Percentiles rank a stretch among this genome's conserved stretches.
These are phyloP conservation scores for Diplodia scrobiculata DNA, from an alignment of 2,329 filamentous ascomycete species.

Conservation along the genomic window DNA sequence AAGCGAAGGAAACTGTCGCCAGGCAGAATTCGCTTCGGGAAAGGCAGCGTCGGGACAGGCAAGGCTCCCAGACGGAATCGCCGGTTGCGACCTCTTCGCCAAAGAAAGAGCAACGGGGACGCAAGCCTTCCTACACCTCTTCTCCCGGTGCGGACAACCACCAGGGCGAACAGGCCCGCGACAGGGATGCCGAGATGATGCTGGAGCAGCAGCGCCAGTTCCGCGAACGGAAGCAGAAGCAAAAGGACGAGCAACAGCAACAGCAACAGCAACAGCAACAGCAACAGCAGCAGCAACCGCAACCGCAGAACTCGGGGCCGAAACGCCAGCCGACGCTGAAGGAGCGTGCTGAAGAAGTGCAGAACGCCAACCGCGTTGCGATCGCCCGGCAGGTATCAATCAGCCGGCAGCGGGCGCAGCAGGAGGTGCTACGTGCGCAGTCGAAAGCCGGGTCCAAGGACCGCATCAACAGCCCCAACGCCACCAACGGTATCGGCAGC, in stretches of 20 bases:
- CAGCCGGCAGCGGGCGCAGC: slow-evolving; percentile 26
- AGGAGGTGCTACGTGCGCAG: slow-evolving; percentile 25
- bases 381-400: slow-evolving; percentile 29
- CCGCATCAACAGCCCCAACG: slow-evolving; percentile 8
- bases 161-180: neutral
- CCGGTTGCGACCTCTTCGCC: neutral
- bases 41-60: slow-evolving; percentile 11
- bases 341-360: slow-evolving; percentile 28
- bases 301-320: neutral
- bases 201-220: slow-evolving; percentile 23
- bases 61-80: neutral
- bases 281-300: neutral
- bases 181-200: slow-evolving; percentile 23
- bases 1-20: slow-evolving; percentile 20
- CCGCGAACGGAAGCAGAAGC: slow-evolving; percentile 23
- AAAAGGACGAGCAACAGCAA: neutral
- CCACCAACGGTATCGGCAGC: slow-evolving; percentile 15
- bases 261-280: slow-evolving; percentile 1
- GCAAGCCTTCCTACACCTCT: slow-evolving; percentile 18
- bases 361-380: slow-evolving; percentile 25
- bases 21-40: slow-evolving; percentile 11
- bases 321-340: slow-evolving; percentile 26
- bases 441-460: slow-evolving; percentile 7
- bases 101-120: slow-evolving; percentile 1
- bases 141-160: slow-evolving; percentile 3